Evolutionary conservation across 2,329 filamentous ascomycete species (phyloP).

Genomic region (Endocalyx cinctus): DNA sequence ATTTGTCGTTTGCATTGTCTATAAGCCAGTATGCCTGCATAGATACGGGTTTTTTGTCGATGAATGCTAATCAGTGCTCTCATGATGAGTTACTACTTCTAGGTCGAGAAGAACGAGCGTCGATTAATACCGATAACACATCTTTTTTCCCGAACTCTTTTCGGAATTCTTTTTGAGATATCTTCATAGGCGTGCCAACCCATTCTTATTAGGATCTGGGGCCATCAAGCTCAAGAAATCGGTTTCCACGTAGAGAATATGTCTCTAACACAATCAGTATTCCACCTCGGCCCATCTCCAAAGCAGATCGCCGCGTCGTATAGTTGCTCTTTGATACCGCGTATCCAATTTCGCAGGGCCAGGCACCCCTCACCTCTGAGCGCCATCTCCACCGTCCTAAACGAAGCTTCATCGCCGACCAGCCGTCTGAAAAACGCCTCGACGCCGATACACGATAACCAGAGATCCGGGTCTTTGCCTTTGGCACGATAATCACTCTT

Average conservation of each 20-base stretch:
- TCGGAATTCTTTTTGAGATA: too few relatives aligned
- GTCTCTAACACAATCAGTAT: slow-evolving; percentile 9
- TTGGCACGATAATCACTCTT: slow-evolving; percentile 7
- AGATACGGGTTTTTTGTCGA: too few relatives aligned
- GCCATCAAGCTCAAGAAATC: too few relatives aligned
- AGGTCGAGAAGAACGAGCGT: too few relatives aligned
- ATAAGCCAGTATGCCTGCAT: too few relatives aligned
- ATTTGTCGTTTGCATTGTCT: too few relatives aligned
- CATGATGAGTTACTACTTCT: too few relatives aligned
- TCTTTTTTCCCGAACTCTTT: too few relatives aligned
- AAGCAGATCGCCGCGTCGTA: slow-evolving; percentile 12
- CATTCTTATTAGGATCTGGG: too few relatives aligned
- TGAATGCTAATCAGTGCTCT: too few relatives aligned
- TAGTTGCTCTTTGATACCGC: slow-evolving; percentile 7
- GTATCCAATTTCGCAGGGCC: slow-evolving; percentile 3
- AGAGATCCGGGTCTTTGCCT: slow-evolving; percentile 9
- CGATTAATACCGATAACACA: too few relatives aligned
- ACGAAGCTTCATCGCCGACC: slow-evolving; percentile 4
- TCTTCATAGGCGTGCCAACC: too few relatives aligned
- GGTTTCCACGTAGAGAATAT: slow-evolving; percentile 11
- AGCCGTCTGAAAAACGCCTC: slow-evolving; percentile 6
- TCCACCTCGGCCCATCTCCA: slow-evolving; percentile 14
- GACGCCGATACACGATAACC: slow-evolving; percentile 8
- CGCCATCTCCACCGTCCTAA: slow-evolving; percentile 5
- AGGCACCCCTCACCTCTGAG: slow-evolving; percentile 6